A percentile compares a stretch with the other conserved stretches of the same genome.
phyloP scores from a whole-genome alignment of 1,284 basidiomycete genomes.

The Ganoderma lingzhi region DNA sequence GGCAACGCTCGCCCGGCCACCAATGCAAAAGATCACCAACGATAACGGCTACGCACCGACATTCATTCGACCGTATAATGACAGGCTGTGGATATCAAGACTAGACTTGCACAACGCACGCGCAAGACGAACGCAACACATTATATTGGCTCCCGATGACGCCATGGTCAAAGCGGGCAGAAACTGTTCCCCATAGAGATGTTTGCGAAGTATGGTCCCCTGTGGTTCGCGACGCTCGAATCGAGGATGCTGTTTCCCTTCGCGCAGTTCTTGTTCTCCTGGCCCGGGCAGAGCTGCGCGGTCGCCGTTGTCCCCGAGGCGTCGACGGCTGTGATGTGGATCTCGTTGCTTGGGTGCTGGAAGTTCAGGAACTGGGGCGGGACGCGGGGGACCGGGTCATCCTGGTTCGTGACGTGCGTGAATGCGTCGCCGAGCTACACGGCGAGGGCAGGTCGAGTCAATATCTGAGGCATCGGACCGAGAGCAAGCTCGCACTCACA shows the following conservation, averaged over 20 bases:
- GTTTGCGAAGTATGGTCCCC: conserved; percentile 34
- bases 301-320: conserved; percentile 34
- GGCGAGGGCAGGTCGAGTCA: neutral
- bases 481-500: conserved; percentile 25
- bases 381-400: conserved; percentile 47
- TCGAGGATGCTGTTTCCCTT: conserved; percentile 34
- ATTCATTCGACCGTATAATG: neutral
- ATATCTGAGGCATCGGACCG: neutral
- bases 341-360: conserved; percentile 45
- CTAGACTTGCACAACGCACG: neutral
- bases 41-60: neutral
- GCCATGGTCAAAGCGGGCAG: conserved; percentile 20
- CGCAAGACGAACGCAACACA: neutral
- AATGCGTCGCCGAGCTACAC: conserved; percentile 33
- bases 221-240: conserved; percentile 34
- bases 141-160: neutral
- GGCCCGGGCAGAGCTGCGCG: conserved; percentile 38
- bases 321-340: conserved; percentile 46
- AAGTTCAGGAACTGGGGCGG: conserved; percentile 45
- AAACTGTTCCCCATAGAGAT: conserved; percentile 29
- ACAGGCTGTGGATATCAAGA: neutral
- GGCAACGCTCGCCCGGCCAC: neutral
- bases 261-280: conserved; percentile 41
- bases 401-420: conserved; percentile 45
- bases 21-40: neutral